phyloP scores from a whole-genome alignment of 2,329 filamentous ascomycete genomes.

The Aspergillus candidus region DNA sequence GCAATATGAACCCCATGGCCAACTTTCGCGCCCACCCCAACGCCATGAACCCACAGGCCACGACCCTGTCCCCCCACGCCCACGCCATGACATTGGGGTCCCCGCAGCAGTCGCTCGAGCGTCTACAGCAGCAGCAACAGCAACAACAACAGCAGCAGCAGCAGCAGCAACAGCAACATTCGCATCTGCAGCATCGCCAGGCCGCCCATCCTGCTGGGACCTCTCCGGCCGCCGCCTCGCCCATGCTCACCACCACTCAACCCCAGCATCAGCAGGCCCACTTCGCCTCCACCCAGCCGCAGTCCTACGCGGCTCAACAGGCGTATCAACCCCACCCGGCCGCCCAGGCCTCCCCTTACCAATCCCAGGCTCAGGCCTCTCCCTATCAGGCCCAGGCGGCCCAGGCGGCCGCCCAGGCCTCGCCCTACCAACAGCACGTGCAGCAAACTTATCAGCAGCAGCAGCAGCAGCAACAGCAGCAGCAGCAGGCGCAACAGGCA shows the following conservation, averaged over 20 bases:
- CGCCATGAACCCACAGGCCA: constrained; percentile 21
- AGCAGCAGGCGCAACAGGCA: constrained; percentile 13
- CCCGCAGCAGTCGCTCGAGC: constrained; percentile 27
- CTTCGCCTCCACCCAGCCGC: constrained; percentile 6
- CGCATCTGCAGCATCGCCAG: constrained; percentile 12
- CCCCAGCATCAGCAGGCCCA: constrained; percentile 19
- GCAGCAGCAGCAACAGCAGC: constrained; percentile 11
- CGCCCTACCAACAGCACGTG: constrained; percentile 1
- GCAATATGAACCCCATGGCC: constrained; percentile 26
- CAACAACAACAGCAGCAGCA: constrained; percentile 19
- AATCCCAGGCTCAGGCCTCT: constrained; percentile 5
- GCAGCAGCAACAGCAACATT: neutral
- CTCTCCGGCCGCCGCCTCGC: constrained; percentile 12
- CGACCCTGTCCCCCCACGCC: constrained; percentile 20
- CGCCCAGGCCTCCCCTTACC: constrained; percentile 2
- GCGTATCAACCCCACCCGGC: constrained; percentile 1
- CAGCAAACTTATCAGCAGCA: constrained; percentile 15
- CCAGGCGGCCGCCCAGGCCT: constrained; percentile 1
- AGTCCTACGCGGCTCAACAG: constrained; percentile 6
- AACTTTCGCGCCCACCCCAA: constrained; percentile 22
- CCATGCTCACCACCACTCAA: constrained; percentile 16
- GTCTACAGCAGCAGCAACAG: constrained; percentile 24
- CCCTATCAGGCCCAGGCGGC: constrained; percentile 7
- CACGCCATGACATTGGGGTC: constrained; percentile 26
- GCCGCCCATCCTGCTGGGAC: constrained; percentile 10